Conservation (phyloP, 2,329 filamentous ascomycete species). For the Hymenoscyphus infarciens region DNA sequence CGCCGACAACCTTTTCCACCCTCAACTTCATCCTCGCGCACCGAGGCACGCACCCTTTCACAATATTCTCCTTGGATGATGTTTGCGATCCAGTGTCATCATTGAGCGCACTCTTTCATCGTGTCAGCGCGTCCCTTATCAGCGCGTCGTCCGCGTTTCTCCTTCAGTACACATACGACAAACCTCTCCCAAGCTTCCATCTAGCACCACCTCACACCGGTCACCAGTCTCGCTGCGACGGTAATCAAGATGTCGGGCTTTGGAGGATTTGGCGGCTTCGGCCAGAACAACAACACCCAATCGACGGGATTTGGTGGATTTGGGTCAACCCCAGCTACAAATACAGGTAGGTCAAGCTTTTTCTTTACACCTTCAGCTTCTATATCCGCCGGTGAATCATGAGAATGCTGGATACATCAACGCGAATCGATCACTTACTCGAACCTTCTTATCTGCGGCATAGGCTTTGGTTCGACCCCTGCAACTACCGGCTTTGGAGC, state of each 20-base stretch:
- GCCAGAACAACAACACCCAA: conserved; percentile 50
- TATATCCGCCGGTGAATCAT: conserved; percentile 14
- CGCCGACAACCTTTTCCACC: conserved; percentile 15
- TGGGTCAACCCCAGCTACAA: conserved; percentile 35
- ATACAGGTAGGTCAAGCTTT: conserved; percentile 35
- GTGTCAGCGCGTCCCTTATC: conserved; percentile 13
- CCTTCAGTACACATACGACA: conserved; percentile 17
- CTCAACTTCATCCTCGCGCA: conserved; percentile 17
- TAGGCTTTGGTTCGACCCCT: conserved; percentile 42
- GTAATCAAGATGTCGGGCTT: conserved; percentile 41
- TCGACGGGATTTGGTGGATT: conserved; percentile 55
- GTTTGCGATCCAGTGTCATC: conserved; percentile 25
- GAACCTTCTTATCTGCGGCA: conserved; percentile 29
- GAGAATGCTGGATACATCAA: conserved; percentile 19
- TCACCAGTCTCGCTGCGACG: conserved; percentile 14
- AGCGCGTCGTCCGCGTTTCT: conserved; percentile 28
- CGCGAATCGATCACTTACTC: conserved; percentile 35
- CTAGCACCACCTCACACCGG: conserved; percentile 8
- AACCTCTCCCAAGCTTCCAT: conserved; percentile 16
- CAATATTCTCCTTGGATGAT: conserved; percentile 30
- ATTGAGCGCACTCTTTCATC: conserved; percentile 28
- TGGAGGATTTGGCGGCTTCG: conserved; percentile 58
- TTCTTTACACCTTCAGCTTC: conserved; percentile 11
- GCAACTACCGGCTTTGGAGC: conserved; percentile 40
- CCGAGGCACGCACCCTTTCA: conserved; percentile 21